Conservation (phyloP, 345 rosid genomes). For the Salix caprea region DNA sequence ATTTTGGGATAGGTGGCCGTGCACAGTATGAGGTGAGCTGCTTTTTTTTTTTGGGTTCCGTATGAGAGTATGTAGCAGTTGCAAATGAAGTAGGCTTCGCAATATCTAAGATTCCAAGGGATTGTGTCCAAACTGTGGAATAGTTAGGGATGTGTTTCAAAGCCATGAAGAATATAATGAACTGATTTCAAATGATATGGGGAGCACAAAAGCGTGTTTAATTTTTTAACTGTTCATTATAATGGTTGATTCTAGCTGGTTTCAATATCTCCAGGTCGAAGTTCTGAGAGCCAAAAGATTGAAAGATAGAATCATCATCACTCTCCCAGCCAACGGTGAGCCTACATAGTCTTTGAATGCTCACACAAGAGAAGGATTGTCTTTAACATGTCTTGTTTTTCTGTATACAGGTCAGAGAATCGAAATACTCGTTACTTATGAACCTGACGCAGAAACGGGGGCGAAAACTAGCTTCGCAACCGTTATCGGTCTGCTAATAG, state of each 20-base stretch:
- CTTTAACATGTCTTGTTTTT: neutral
- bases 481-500: conserved; percentile 17
- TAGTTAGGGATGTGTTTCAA: no score
- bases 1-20: conserved; percentile 53
- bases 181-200: neutral
- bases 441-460: conserved; percentile 26
- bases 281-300: conserved; percentile 43
- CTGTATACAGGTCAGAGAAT: conserved; percentile 58
- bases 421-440: conserved; percentile 54
- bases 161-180: no score
- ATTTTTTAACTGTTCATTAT: neutral
- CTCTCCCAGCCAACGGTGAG: conserved; percentile 78
- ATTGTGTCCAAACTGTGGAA: no score
- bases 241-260: conserved; percentile 4
- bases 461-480: conserved; percentile 9
- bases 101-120: neutral
- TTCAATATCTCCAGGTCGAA: conserved; percentile 43
- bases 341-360: conserved; percentile 4
- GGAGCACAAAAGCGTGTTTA: no score
- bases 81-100: neutral
- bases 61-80: neutral
- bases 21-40: conserved; percentile 59
- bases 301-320: conserved; percentile 52
- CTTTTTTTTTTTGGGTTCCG: neutral
- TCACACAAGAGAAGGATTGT: neutral